Conservation (phyloP, 805 yeast genomes). For the Pichia deserticola region DNA sequence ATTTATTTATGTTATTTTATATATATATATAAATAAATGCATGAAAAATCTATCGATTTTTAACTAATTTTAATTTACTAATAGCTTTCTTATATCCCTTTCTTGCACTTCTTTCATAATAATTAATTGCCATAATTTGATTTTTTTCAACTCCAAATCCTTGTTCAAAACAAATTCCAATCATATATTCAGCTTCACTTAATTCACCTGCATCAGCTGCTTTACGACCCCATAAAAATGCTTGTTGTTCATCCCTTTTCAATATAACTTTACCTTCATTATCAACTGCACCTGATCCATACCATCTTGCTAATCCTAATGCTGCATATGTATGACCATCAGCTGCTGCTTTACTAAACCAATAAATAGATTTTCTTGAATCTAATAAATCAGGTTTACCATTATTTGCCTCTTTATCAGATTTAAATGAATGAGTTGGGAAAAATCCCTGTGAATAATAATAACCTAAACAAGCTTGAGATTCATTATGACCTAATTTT, state of each 20-base stretch:
- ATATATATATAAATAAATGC: not conserved
- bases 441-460: slow-evolving; percentile 61
- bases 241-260: slow-evolving; percentile 52
- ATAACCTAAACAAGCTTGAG: slow-evolving; percentile 65
- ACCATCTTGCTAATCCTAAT: slow-evolving; percentile 72
- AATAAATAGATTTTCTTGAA: slow-evolving; percentile 55
- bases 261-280: slow-evolving; percentile 27
- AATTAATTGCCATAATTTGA: slow-evolving; percentile 36
- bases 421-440: slow-evolving; percentile 27
- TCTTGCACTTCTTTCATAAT: slow-evolving; percentile 54
- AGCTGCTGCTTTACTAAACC: slow-evolving; percentile 66
- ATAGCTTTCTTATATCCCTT: slow-evolving; percentile 55
- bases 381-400: slow-evolving; percentile 32
- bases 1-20: not conserved
- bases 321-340: slow-evolving; percentile 62
- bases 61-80: slow-evolving; percentile 26
- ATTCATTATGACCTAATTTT: slow-evolving; percentile 49
- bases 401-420: slow-evolving; percentile 25
- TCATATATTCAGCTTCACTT: slow-evolving; percentile 57
- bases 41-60: not conserved
- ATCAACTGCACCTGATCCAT: slow-evolving; percentile 58
- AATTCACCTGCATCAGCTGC: slow-evolving; percentile 53
- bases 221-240: slow-evolving; percentile 56
- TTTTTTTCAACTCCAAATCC: slow-evolving; percentile 51
- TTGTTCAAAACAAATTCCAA: slow-evolving; percentile 60